A percentile compares a stretch with the other conserved stretches of the same genome.
These are phyloP conservation scores for Acacia acuminata DNA, from an alignment of 306 rosid species.

Conservation along the genomic window DNA sequence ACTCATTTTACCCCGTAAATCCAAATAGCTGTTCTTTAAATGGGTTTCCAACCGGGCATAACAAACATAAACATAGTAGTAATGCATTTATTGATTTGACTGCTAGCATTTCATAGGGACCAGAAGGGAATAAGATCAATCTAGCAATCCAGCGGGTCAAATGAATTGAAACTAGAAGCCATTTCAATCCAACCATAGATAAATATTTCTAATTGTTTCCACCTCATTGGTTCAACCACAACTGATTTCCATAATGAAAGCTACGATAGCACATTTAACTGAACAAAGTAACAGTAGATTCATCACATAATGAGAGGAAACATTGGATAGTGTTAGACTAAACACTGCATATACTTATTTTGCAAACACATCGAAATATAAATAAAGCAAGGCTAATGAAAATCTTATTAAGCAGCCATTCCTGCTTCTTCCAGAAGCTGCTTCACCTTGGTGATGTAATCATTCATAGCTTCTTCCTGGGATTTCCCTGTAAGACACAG, in stretches of 20 bases:
- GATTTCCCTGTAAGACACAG: conserved; percentile 67
- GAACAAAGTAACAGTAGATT: conserved; percentile 19
- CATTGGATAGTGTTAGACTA: conserved; percentile 26
- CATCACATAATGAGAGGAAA: conserved; percentile 30
- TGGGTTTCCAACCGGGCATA: no score
- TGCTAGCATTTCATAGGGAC: background rate
- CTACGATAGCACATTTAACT: conserved; percentile 7
- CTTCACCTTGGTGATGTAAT: conserved; percentile 93
- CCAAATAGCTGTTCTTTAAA: no score
- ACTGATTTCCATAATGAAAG: conserved; percentile 12
- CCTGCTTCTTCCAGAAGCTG: conserved; percentile 81
- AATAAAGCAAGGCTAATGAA: conserved; percentile 22
- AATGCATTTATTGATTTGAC: background rate
- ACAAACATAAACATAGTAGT: background rate
- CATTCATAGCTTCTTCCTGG: conserved; percentile 82
- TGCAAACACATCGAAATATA: conserved; percentile 24
- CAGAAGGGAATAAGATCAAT: background rate
- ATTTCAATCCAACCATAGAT: conserved; percentile 2
- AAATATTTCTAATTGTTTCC: conserved; percentile 3
- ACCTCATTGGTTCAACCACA: conserved; percentile 17
- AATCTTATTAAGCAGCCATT: conserved; percentile 43
- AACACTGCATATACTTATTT: conserved; percentile 40
- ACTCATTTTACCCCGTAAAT: no score
- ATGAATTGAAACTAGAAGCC: background rate
- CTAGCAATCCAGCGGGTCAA: background rate